Evolutionary conservation across 2,329 filamentous ascomycete species (phyloP), one percentile per base, ranked within the genome.

Genomic region (Drechslerella dactyloides): DNA sequence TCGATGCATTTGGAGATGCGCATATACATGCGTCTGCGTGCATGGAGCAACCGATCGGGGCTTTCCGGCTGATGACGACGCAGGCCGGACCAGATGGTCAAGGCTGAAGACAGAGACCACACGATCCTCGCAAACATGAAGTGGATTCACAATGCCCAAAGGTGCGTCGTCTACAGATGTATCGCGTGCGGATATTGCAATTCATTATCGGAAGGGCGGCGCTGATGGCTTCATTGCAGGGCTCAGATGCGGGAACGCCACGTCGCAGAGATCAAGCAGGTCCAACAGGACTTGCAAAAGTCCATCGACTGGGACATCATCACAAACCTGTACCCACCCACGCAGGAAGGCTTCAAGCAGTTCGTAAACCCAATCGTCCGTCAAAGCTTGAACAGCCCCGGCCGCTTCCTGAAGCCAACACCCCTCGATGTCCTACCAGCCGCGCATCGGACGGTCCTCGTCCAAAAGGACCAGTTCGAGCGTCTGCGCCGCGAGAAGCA

Each of bases 91-190:
- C 61, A 58, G 46, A 13, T 65, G 21, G 52, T 57, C 8, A 51
- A 65, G 17, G 53, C 52, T 30, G 61, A 65, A 42, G 61, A 57
- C 21, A 65, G 52, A 44, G 21, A 50, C 42, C 61, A 65, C 19
- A 65, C 61, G 5, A 27, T 65, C 13, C 21, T 65, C 19, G 61
- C 61, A 27, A 65, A 65, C 42, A 57, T 65, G 61, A 65, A 57
- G 23, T 65, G 61, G 61, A 65, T 65, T 17, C 61, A 65, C 30
- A 15, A 65, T n/a, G 44, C 23, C 17, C 61, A 65, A 23, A 51
- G 61, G 61, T 65, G 19, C 8, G 50, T 30, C 46, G 13, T 15
- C 40, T 15, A 21, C 4, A 10, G 40, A 23, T 19, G 44, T 19
- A 5, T n/a, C n/a, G n/a, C n/a, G n/a, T n/a, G n/a, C n/a, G n/a